Conservation (phyloP, 2,329 filamentous ascomycete genomes). For the Fusarium vanettenii region DNA sequence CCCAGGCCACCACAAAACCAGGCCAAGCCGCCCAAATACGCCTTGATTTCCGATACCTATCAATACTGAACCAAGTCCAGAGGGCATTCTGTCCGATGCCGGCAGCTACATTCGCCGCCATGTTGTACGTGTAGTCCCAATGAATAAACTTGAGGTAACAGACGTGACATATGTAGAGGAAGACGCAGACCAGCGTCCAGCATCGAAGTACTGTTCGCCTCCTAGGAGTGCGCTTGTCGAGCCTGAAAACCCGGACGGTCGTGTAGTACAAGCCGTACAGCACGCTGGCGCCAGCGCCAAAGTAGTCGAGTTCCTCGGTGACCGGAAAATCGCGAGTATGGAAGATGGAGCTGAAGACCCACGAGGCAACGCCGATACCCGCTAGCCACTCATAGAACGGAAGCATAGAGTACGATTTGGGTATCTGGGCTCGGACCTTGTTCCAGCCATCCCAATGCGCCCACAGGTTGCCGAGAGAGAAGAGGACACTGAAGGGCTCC, state of each 20-base stretch:
- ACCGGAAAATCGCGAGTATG: constrained; percentile 86
- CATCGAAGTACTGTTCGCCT: constrained; percentile 67
- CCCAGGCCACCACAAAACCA: constrained; percentile 89
- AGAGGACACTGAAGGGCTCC: constrained; percentile 93
- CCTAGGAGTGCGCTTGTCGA: constrained; percentile 69
- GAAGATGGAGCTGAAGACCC: constrained; percentile 91
- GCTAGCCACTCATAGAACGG: constrained; percentile 85
- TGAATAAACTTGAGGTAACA: constrained; percentile 84
- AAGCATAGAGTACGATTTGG: constrained; percentile 78
- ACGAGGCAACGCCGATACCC: constrained; percentile 83
- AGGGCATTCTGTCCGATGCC: constrained; percentile 84
- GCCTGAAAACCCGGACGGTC: constrained; percentile 82
- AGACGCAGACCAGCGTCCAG: constrained; percentile 81
- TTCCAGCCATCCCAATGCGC: constrained; percentile 84
- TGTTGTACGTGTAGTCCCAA: constrained; percentile 99
- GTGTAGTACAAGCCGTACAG: constrained; percentile 93
- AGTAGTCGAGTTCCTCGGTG: constrained; percentile 97
- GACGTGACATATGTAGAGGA: constrained; percentile 81
- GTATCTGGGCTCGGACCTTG: constrained; percentile 77
- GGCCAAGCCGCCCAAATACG: constrained; percentile 89
- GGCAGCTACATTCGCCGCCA: constrained; percentile 89
- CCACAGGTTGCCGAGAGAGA: constrained; percentile 90
- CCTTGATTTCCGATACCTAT: constrained; percentile 76
- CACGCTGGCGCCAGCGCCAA: constrained; percentile 89
- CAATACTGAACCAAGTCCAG: constrained; percentile 87